phyloP scores from a whole-genome alignment of 257 asterid genomes.

The Rubia yunnanensis region DNA sequence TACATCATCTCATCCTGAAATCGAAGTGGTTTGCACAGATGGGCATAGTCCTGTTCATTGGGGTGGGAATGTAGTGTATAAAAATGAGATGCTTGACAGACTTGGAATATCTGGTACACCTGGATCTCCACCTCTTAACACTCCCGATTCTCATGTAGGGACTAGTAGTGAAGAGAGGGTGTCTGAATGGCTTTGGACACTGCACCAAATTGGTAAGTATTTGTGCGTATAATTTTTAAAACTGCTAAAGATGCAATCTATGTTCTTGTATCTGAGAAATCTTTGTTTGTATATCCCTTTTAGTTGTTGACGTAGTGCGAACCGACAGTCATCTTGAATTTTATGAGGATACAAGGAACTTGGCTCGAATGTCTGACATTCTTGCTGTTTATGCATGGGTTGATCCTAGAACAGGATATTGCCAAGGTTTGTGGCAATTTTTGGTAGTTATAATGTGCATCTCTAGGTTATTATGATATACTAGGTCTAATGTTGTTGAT shows the following conservation, averaged over 20 bases:
- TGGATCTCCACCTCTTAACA: conserved; percentile 34
- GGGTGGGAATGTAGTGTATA: conserved; percentile 34
- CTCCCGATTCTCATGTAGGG: conserved; percentile 44
- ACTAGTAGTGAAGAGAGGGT: conserved; percentile 58
- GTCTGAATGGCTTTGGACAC: conserved; percentile 99
- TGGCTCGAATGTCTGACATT: conserved; percentile 98
- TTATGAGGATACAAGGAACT: conserved; percentile 77
- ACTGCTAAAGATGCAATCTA: conserved; percentile 3
- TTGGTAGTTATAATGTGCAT: neutral
- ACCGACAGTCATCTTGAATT: conserved; percentile 94
- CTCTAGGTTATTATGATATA: conserved; percentile 12
- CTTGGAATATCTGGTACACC: conserved; percentile 64
- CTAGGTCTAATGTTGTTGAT: conserved; percentile 7
- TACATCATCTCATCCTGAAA: conserved; percentile 35
- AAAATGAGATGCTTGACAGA: conserved; percentile 34
- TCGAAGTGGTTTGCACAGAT: conserved; percentile 31
- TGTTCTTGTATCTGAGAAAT: conserved; percentile 8
- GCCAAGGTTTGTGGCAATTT: conserved; percentile 57
- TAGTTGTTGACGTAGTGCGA: conserved; percentile 97
- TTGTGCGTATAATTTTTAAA: neutral
- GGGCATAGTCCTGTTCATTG: conserved; percentile 30
- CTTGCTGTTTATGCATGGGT: conserved; percentile 98
- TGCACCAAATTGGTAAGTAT: conserved; percentile 75
- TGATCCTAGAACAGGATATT: conserved; percentile 96
- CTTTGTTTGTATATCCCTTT: neutral